phyloP scores from a whole-genome alignment of 352 stramenopile genomes.

The Globisporangium ultimum region DNA sequence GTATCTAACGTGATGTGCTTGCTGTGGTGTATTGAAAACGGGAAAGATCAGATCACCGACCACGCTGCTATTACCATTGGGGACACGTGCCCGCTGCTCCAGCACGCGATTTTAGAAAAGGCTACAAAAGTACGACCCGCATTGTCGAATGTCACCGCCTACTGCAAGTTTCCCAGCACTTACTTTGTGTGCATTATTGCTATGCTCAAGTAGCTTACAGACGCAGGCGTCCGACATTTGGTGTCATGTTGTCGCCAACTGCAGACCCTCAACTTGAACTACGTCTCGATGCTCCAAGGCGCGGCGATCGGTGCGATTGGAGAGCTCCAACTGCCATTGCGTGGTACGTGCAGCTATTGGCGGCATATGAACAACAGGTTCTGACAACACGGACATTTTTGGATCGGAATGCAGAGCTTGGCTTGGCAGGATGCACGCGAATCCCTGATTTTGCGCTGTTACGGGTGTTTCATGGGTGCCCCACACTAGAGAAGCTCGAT shows the following conservation, averaged over 20 bases:
- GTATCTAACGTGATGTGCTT: background rate
- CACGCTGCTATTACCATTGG: conserved; percentile 13
- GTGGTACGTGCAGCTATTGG: conserved; percentile 25
- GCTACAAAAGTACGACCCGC: conserved; percentile 3
- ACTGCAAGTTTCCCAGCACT: too few species aligned
- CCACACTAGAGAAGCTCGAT: conserved; percentile 62
- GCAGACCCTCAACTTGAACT: conserved; percentile 51
- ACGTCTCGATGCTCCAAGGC: conserved; percentile 46
- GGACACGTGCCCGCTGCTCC: conserved; percentile 9
- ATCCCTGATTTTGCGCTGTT: conserved; percentile 77
- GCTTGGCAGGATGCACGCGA: conserved; percentile 71
- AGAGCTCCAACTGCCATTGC: conserved; percentile 45
- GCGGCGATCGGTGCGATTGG: conserved; percentile 49
- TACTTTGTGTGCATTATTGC: too few species aligned
- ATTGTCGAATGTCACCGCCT: too few species aligned
- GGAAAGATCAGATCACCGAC: conserved; percentile 17
- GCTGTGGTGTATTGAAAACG: background rate
- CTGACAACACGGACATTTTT: too few species aligned
- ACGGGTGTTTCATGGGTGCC: conserved; percentile 77
- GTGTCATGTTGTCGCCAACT: conserved; percentile 44
- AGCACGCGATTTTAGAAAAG: conserved; percentile 12
- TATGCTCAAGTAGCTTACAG: conserved; percentile 39
- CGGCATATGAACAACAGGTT: too few species aligned
- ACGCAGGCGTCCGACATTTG: conserved; percentile 50
- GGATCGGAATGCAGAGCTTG: conserved; percentile 30